Evolutionary conservation across 164 flowering plant species (phyloP).

Genomic region (Vitis riparia): DNA sequence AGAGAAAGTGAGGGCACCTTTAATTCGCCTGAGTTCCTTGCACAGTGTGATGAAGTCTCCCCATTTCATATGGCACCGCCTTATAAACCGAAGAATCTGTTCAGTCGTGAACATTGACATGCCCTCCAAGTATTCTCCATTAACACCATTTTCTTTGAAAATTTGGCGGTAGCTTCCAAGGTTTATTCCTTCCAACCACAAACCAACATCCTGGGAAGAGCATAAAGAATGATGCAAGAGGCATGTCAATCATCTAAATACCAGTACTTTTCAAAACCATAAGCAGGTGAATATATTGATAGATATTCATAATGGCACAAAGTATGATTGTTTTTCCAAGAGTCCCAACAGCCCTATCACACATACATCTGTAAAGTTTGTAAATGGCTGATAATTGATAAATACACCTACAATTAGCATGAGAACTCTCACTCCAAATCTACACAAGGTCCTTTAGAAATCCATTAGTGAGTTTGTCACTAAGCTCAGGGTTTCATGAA

Average conservation of each 20-base stretch:
- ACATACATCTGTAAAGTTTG: no score
- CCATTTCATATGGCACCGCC: conserved; percentile 99
- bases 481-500: no score
- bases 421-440: no score
- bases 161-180: conserved; percentile 81
- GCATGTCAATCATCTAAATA: neutral
- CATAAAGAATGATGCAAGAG: neutral
- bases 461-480: no score
- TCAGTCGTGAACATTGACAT: conserved; percentile 97
- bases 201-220: conserved; percentile 79
- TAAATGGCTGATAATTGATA: no score
- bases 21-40: conserved; percentile 94
- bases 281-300: neutral
- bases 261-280: neutral
- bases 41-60: conserved; percentile 98
- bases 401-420: no score
- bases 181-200: conserved; percentile 96
- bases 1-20: conserved; percentile 53
- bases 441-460: no score
- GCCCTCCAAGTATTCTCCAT: conserved; percentile 92
- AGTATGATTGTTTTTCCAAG: no score
- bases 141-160: conserved; percentile 86
- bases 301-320: no score
- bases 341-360: no score
- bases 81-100: conserved; percentile 90